Conservation (phyloP, 2,329 filamentous ascomycete genomes). For the Fusarium incarnatum region DNA sequence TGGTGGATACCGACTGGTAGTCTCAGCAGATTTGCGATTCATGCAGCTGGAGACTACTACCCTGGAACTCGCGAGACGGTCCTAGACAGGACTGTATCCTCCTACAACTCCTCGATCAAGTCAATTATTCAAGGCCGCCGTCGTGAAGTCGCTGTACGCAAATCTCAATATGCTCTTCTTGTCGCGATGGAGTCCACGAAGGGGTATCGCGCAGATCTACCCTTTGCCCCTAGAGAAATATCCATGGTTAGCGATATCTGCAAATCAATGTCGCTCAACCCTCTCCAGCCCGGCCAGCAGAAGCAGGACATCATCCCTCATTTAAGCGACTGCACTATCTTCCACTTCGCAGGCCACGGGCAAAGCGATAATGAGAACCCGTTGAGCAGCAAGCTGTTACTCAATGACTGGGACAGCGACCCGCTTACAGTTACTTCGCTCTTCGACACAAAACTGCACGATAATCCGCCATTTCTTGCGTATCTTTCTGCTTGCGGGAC, state of each 20-base stretch:
- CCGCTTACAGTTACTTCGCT: background rate
- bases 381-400: background rate
- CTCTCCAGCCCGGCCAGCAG: accelerated
- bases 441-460: background rate
- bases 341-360: conserved; percentile 10
- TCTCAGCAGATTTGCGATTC: conserved; percentile 8
- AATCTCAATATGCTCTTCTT: background rate
- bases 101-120: background rate
- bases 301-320: background rate
- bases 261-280: background rate
- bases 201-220: background rate
- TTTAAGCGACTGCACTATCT: background rate
- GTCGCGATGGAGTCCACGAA: background rate
- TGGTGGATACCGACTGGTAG: conserved; percentile 5
- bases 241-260: background rate
- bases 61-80: background rate
- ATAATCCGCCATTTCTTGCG: background rate
- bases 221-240: background rate
- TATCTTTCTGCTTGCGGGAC: conserved; percentile 4
- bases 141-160: background rate
- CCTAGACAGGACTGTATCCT: conserved; percentile 6
- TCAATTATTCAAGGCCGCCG: background rate
- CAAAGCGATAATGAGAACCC: background rate
- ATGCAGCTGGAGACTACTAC: background rate
- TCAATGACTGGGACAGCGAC: accelerated